Conservation (phyloP, 345 rosid species). For the Eucalyptus marginata region DNA sequence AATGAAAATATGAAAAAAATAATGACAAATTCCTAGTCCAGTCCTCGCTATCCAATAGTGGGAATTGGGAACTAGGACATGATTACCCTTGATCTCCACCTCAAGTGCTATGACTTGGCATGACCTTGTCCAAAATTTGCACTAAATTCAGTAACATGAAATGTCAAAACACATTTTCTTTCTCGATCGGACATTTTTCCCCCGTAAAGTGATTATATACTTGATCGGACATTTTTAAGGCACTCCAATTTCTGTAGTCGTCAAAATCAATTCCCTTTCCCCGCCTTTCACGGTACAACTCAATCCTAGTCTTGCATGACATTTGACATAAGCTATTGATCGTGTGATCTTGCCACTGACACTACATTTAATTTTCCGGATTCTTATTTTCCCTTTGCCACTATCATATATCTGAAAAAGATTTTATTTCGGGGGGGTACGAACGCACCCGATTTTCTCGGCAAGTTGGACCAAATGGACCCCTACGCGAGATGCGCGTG, state of each 20-base stretch:
- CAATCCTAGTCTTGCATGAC: neutral
- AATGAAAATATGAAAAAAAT: too few relatives aligned
- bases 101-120: neutral
- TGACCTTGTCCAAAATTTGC: neutral
- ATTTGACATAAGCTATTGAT: neutral
- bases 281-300: neutral
- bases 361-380: neutral
- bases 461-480: neutral
- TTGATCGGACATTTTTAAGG: neutral
- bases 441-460: neutral
- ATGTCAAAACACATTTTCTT: neutral
- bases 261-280: neutral
- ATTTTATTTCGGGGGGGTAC: neutral
- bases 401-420: neutral
- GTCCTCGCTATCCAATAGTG: too few relatives aligned
- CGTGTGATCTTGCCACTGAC: neutral
- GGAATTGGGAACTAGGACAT: rapidly evolving
- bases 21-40: too few relatives aligned
- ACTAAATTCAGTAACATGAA: neutral
- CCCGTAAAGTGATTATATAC: neutral
- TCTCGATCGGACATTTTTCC: neutral
- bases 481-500: neutral
- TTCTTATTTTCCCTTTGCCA: neutral
- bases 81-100: neutral
- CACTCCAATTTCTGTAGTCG: neutral